A percentile compares a stretch with the other conserved stretches of the same genome.
phyloP scores from a whole-genome alignment of 2,329 filamentous ascomycete genomes.

The Fusarium devonianum region DNA sequence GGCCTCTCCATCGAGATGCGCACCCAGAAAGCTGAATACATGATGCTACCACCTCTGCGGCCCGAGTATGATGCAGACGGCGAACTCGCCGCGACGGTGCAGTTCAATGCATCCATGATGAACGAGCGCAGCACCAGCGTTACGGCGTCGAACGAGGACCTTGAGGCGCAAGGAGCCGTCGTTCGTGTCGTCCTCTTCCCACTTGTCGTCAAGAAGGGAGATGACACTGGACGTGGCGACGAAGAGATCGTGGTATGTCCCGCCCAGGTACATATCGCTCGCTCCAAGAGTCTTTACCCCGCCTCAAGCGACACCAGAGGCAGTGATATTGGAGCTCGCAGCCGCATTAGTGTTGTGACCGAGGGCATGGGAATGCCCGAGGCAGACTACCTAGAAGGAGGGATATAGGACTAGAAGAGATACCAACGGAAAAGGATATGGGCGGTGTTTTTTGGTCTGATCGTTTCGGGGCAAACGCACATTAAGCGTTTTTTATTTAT shows the following conservation, averaged over 20 bases:
- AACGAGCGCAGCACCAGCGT: constrained; percentile 81
- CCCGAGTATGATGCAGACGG: constrained; percentile 95
- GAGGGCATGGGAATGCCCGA: constrained; percentile 46
- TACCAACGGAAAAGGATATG: constrained; percentile 29
- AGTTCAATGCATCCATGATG: constrained; percentile 94
- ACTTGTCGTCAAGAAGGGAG: constrained; percentile 93
- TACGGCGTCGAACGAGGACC: constrained; percentile 72
- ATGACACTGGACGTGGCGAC: constrained; percentile 85
- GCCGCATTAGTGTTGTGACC: constrained; percentile 49
- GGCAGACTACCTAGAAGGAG: constrained; percentile 46
- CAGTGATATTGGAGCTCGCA: constrained; percentile 57
- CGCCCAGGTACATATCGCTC: constrained; percentile 86
- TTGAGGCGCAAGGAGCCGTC: constrained; percentile 77
- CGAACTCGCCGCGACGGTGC: constrained; percentile 84
- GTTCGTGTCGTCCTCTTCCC: constrained; percentile 96
- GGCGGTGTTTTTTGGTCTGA: constrained; percentile 25
- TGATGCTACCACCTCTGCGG: constrained; percentile 95
- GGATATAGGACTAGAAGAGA: constrained; percentile 40
- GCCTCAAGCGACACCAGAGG: constrained; percentile 62
- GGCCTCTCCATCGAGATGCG: constrained; percentile 96
- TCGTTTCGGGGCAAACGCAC: constrained; percentile 13
- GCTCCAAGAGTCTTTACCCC: constrained; percentile 52
- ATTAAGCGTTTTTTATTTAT: constrained; percentile 22
- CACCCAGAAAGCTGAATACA: constrained; percentile 94
- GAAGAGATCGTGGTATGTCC: constrained; percentile 96